Conservation (phyloP, 805 yeast species). For the Schwanniomyces occidentalis region DNA sequence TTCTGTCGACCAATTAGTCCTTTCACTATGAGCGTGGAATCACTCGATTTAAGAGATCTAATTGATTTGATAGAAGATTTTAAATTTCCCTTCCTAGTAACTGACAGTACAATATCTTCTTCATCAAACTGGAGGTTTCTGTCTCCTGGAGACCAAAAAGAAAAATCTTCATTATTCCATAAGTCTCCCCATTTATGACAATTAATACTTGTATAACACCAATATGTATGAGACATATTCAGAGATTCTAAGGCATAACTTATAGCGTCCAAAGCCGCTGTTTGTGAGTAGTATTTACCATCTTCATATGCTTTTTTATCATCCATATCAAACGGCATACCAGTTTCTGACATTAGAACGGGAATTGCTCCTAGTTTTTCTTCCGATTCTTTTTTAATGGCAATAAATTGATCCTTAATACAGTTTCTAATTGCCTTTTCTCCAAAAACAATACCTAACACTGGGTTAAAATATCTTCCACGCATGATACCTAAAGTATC, state of each 20-base stretch:
- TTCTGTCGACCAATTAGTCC: background rate
- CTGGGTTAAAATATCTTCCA: slow-evolving; percentile 70
- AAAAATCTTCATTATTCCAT: slow-evolving; percentile 94
- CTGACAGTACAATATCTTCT: too few relatives aligned
- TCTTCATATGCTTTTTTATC: slow-evolving; percentile 64
- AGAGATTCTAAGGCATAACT: slow-evolving; percentile 76
- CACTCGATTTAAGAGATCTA: background rate
- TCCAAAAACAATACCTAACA: slow-evolving; percentile 76
- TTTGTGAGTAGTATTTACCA: slow-evolving; percentile 74
- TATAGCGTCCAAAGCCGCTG: slow-evolving; percentile 80
- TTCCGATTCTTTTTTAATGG: slow-evolving; percentile 63
- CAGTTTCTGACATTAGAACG: slow-evolving; percentile 86
- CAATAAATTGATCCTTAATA: slow-evolving; percentile 64
- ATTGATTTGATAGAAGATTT: background rate
- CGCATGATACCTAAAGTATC: slow-evolving; percentile 89
- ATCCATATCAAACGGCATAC: slow-evolving; percentile 97
- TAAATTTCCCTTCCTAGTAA: too few relatives aligned
- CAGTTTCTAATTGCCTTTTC: slow-evolving; percentile 75
- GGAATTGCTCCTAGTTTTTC: slow-evolving; percentile 70
- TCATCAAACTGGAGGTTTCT: slow-evolving; percentile 24
- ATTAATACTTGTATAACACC: slow-evolving; percentile 81
- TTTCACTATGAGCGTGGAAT: background rate
- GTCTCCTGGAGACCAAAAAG: slow-evolving; percentile 78
- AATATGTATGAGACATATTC: slow-evolving; percentile 70
- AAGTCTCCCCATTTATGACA: slow-evolving; percentile 84